Evolutionary conservation across 495 filamentous ascomycete species (phyloP), one percentile per base, ranked within the genome.

Genomic region (Pyrenopolyporus hunteri): DNA sequence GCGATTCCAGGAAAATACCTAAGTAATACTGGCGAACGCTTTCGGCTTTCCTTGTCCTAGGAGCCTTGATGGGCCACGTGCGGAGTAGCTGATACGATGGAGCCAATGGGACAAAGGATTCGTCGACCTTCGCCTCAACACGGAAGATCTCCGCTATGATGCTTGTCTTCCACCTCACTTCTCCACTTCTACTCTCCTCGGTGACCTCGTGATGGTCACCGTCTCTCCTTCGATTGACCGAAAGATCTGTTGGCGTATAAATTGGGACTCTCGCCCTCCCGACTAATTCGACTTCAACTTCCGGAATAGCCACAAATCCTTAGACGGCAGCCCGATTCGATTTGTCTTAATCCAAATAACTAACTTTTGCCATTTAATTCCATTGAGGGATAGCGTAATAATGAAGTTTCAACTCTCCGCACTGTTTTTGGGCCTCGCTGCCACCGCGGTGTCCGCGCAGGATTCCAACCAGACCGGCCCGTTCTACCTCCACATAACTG

Each of bases 401-500:
- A 76, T 76, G 74, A 69, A 59, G 44, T 50, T 59, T 46, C 66
- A 70, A 49, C 49, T 72, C 37, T 55, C 70, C 20, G 46, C 72
- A 6, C 19, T 62, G 49, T 13, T 70, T 23, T 10, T 70, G 1
- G 68, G 70, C 62, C 17, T 72, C 43, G 62, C 56, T 36, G 63
- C 73, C 20, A 59, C 68, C 1, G 53, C 63, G 11, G 74, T 68
- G 23, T 53, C 70, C 25, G 77, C 75, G 4, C 75, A 80, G 60
- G 53, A 59, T 46, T 25, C 48, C 40, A 68, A 63, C 44, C 75
- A 77, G 68, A 70, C 68, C 6, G 73, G 69, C 14, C 77, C 77
- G 19, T 82, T 80, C 68, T 53, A 45, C 43, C 74, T 82, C 35
- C 59, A 71, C 31, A 45, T 82, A 42, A 51, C 50, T 17, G 57